Conservation (phyloP, 805 yeast species). For the Metschnikowia lachancei region DNA sequence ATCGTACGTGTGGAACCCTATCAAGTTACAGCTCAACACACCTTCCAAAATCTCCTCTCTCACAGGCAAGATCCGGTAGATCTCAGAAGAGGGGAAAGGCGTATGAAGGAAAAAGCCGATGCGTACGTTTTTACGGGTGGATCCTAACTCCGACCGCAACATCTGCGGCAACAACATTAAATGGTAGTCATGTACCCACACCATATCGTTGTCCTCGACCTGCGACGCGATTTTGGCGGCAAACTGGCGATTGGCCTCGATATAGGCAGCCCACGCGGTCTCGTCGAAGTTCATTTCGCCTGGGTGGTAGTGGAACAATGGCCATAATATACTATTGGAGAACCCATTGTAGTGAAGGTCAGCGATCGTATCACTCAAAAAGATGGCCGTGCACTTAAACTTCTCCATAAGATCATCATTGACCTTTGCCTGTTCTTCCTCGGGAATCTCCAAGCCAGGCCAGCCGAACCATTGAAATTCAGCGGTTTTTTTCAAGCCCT, state of each 20-base stretch:
- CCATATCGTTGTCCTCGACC: constrained; percentile 77
- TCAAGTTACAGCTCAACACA: constrained; percentile 86
- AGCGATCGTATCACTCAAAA: constrained; percentile 82
- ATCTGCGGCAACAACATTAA: constrained; percentile 91
- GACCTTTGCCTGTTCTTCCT: constrained; percentile 65
- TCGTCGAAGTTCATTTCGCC: constrained; percentile 99
- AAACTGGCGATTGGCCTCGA: constrained; percentile 84
- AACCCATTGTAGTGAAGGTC: constrained; percentile 97
- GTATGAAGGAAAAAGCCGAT: constrained; percentile 95
- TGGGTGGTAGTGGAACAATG: constrained; percentile 96
- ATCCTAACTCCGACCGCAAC: constrained; percentile 62
- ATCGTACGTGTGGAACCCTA: constrained; percentile 99
- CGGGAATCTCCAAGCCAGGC: constrained; percentile 87
- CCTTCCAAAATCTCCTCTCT: constrained; percentile 89
- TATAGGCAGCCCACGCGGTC: constrained; percentile 95
- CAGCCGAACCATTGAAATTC: constrained; percentile 98
- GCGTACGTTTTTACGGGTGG: constrained; percentile 53
- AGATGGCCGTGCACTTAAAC: constrained; percentile 89
- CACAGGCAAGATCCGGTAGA: constrained; percentile 93
- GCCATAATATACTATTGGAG: constrained; percentile 94
- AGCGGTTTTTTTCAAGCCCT: constrained; percentile 79
- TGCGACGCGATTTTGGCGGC: constrained; percentile 68
- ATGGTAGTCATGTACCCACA: constrained; percentile 99
- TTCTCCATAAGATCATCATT: constrained; percentile 66
- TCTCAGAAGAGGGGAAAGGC: constrained; percentile 96